These are phyloP conservation scores for Oenanthe sinensis DNA, from an alignment of 129 eudicot species.

Conservation along the genomic window DNA sequence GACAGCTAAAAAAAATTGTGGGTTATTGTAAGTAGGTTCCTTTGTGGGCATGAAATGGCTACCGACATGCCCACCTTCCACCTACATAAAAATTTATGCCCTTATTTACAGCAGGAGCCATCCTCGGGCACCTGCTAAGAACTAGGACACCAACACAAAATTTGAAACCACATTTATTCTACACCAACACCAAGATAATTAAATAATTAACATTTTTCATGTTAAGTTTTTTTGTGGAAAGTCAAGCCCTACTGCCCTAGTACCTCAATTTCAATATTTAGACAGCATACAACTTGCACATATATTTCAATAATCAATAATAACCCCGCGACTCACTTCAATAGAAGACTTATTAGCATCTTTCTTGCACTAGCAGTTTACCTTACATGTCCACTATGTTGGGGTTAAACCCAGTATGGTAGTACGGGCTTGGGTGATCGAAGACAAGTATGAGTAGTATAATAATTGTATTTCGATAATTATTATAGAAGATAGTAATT, in stretches of 20 bases:
- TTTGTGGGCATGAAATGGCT: neutral
- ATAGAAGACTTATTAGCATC: neutral
- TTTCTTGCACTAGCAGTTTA: neutral
- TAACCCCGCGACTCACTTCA: neutral
- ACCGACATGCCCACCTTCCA: neutral
- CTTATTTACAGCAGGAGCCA: neutral
- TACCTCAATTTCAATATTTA: neutral
- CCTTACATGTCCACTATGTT: too few species aligned
- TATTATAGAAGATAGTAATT: too few species aligned
- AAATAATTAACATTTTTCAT: too few species aligned
- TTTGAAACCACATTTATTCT: neutral
- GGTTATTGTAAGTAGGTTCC: neutral
- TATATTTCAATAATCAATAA: neutral
- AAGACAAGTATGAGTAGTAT: too few species aligned
- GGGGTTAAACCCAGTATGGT: too few species aligned
- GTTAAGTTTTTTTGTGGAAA: neutral
- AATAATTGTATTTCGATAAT: too few species aligned
- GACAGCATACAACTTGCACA: neutral
- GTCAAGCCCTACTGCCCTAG: neutral
- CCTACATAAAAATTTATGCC: neutral
- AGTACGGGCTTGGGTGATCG: too few species aligned
- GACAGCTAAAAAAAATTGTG: neutral
- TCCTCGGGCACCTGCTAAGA: neutral
- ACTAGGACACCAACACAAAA: neutral
- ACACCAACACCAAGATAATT: neutral